Conservation (phyloP, 108 stramenopile species). For the Craspedostauros australis region DNA sequence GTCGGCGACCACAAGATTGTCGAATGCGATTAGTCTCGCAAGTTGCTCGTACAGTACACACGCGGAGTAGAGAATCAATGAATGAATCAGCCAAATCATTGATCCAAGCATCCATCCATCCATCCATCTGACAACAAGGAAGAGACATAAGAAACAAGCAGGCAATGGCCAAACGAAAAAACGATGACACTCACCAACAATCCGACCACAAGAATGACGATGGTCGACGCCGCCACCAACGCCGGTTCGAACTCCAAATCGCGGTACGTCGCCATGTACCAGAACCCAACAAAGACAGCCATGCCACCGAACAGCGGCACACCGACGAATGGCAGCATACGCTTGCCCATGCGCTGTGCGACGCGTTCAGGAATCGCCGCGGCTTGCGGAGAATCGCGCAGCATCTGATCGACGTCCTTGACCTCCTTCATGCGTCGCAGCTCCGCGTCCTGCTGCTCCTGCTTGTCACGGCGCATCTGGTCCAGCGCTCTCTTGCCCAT, state of each 20-base stretch:
- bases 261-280: slow-evolving; percentile 70
- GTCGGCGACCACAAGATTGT: too few relatives aligned
- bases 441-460: slow-evolving; percentile 65
- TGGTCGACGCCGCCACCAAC: slow-evolving; percentile 63
- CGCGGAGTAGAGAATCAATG: too few relatives aligned
- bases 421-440: slow-evolving; percentile 50
- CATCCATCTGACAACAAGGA: too few relatives aligned
- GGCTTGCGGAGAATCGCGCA: slow-evolving; percentile 42
- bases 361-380: slow-evolving; percentile 83
- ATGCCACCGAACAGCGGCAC: slow-evolving; percentile 64
- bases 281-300: slow-evolving; percentile 72
- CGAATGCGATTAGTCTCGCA: too few relatives aligned
- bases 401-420: slow-evolving; percentile 33
- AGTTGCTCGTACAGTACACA: too few relatives aligned
- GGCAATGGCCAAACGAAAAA: too few relatives aligned
- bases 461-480: slow-evolving; percentile 56
- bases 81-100: too few relatives aligned
- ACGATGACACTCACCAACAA: slow-evolving; percentile 60
- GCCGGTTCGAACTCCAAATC: slow-evolving; percentile 76
- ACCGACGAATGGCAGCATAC: slow-evolving; percentile 85
- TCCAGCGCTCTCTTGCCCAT: slow-evolving; percentile 40
- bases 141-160: too few relatives aligned
- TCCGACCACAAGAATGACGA: slow-evolving; percentile 51
- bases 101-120: too few relatives aligned
- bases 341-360: slow-evolving; percentile 69